Evolutionary conservation across 1,139 yeast species (phyloP), one percentile per base, ranked within the genome.

Genomic region (Kodamaea anthophila): DNA sequence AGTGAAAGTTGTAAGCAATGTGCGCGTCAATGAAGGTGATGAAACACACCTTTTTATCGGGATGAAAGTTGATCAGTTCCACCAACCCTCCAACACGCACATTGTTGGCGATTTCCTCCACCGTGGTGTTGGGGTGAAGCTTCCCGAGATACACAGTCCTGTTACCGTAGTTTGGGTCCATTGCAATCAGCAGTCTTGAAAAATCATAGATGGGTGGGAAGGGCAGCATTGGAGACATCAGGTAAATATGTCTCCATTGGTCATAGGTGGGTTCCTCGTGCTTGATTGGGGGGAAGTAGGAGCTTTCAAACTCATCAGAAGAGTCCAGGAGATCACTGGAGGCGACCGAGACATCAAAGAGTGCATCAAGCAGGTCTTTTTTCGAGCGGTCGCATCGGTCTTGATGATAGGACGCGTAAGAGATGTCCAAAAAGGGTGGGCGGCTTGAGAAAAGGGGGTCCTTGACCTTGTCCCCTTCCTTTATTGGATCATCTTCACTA

Each of bases 31-130:
- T 46, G 41, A 67, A 67, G 1, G 72, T 65, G 23, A 67, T 58
- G 36, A 67, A 67, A 42, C 73, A 66, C 23, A 61, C 57, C 27
- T 55, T 51, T 38, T 59, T 61, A 9, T 56, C 64, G 1, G 61
- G 63, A 36, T 51, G 58, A 40, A 45, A 52, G 21, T 53, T 61
- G 28, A 67, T 62, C 3, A 52, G 46, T 39, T 65, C 72, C 4
- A 67, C 68, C 30, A 67, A 49, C 1, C 73, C 73, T 5, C 73
- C 72, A 5, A 71, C 70, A 30, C 72, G 51, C 13, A 66, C 68
- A 38, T 66, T 66, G 35, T 66, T 66, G 18, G 72, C 71, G 30
- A 67, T 65, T 38, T 67, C 73, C 41, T 66, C 73, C n/a, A 65
- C 50, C 2, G 70, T 58, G 4, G 72, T 58, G 31, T 54, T 55